Evolutionary conservation across 768 basidiomycete species (phyloP), one percentile per base, ranked within the genome.

Genomic region (Phylloporus sp.): DNA sequence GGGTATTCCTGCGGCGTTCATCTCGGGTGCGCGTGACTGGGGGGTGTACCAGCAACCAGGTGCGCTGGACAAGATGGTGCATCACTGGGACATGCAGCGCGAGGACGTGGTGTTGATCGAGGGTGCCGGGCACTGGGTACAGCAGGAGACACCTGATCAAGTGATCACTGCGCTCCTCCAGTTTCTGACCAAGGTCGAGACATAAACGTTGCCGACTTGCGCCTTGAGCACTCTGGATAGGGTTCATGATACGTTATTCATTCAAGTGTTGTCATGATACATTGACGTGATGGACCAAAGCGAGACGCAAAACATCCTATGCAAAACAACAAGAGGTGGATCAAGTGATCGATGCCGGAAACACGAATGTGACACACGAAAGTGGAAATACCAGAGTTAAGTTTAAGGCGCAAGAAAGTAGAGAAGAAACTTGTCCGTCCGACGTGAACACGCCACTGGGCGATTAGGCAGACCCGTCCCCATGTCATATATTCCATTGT

Each of bases 61-160:
- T 0, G 76, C 72, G 2, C 52, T 68, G 28, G 75, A 78, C 34
- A 66, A 65, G 60, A 79, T 82, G 82, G 49, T 16, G 26, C 43
- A 31, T 40, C 29, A 22, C 27, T 59, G 57, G 46, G 57, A 57
- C 20, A 78, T 80, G 73, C 56, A 57, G 20, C 65, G 69, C 31
- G 73, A 77, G 29, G 73, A 77, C 29, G 71, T 82, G 28, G 72
- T 81, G n/a, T 53, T 85, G 38, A 66, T 84, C 9, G 67, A 76
- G 2, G 77, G 76, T 4, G 81, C 81, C 0, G 84, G 83, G 0
- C 84, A 84, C 64, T 84, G 83, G 83, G 80, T 78, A 16, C 81
- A 80, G 60, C 80, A 84, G 59, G 83, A 84, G 59, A 55, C 71
- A 26, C 74, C 78, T 12, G 72, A 71, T 39, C 68, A 57, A 12